Percentiles rank a stretch among this genome's conserved stretches.
Evolutionary conservation across 1,139 yeast genomes (phyloP).

Genomic region (Yamadazyma aaseri): DNA sequence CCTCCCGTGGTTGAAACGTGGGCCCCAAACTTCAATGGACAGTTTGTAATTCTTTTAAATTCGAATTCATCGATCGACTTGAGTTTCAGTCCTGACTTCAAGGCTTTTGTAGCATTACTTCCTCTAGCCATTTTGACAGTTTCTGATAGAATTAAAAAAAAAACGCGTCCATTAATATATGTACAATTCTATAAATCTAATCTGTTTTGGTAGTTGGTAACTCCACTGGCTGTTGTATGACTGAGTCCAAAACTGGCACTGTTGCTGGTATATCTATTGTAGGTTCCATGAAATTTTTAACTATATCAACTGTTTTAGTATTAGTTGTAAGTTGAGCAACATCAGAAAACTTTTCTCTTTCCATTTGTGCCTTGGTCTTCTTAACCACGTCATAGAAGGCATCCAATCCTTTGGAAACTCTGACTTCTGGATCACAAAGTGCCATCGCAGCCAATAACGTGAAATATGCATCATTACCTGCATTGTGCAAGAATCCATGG

Average conservation of each 20-base stretch:
- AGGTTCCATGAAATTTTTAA: too few species aligned
- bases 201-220: too few species aligned
- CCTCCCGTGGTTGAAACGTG: constrained; percentile 77
- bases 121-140: too few species aligned
- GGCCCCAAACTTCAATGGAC: constrained; percentile 66
- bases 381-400: constrained; percentile 13
- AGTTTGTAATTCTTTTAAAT: constrained; percentile 21
- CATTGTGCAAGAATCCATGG: constrained; percentile 70
- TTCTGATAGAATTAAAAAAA: too few species aligned
- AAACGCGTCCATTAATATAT: too few species aligned
- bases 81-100: neutral
- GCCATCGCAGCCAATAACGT: constrained; percentile 58
- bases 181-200: too few species aligned
- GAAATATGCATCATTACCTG: constrained; percentile 79
- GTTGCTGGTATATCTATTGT: too few species aligned
- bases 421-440: constrained; percentile 50
- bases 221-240: too few species aligned
- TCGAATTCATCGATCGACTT: constrained; percentile 15
- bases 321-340: constrained; percentile 8
- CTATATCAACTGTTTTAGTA: too few species aligned
- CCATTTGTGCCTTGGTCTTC: constrained; percentile 4
- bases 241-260: too few species aligned
- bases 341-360: constrained; percentile 13
- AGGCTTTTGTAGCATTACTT: too few species aligned
- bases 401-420: constrained; percentile 20